These are phyloP conservation scores for Metarhizium rileyi DNA, from an alignment of 2,329 filamentous ascomycete genomes.

Conservation along the genomic window DNA sequence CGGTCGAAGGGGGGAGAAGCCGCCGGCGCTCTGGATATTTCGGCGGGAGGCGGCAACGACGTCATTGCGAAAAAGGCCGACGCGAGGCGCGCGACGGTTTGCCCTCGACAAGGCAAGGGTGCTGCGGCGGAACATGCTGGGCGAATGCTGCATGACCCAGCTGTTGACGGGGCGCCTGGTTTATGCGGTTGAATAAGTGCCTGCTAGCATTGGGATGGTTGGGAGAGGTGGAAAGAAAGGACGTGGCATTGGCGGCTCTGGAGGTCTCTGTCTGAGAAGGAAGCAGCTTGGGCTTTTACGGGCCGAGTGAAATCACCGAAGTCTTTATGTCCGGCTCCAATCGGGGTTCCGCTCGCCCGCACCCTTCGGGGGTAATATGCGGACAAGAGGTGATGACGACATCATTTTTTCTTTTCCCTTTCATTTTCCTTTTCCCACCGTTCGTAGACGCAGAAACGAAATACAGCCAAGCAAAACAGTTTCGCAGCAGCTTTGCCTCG, in stretches of 20 bases:
- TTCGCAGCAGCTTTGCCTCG: too few relatives aligned
- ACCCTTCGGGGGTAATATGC: background rate
- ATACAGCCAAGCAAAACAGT: too few relatives aligned
- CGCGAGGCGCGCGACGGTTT: constrained; percentile 10
- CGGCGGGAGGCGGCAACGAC: constrained; percentile 9
- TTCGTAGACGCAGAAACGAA: too few relatives aligned
- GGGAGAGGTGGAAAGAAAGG: background rate
- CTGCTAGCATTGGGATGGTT: background rate
- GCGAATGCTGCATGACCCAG: background rate
- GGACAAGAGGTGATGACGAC: too few relatives aligned
- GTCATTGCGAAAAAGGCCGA: constrained; percentile 4
- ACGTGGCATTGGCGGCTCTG: background rate
- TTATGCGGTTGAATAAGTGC: background rate
- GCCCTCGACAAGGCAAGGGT: constrained; percentile 15
- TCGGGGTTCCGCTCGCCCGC: background rate
- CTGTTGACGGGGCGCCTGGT: background rate
- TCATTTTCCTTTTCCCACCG: too few relatives aligned
- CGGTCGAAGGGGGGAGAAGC: constrained; percentile 59
- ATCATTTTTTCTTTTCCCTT: too few relatives aligned
- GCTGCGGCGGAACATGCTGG: constrained; percentile 20
- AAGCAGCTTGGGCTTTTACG: background rate
- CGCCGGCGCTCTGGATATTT: constrained; percentile 24
- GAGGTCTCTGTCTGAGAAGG: too few relatives aligned
- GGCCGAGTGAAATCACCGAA: background rate
- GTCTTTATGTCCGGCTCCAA: background rate